A percentile compares a stretch with the other conserved stretches of the same genome.
These are phyloP conservation scores for Colletotrichum sp. DNA, from an alignment of 2,329 filamentous ascomycete genomes.

Conservation along the genomic window DNA sequence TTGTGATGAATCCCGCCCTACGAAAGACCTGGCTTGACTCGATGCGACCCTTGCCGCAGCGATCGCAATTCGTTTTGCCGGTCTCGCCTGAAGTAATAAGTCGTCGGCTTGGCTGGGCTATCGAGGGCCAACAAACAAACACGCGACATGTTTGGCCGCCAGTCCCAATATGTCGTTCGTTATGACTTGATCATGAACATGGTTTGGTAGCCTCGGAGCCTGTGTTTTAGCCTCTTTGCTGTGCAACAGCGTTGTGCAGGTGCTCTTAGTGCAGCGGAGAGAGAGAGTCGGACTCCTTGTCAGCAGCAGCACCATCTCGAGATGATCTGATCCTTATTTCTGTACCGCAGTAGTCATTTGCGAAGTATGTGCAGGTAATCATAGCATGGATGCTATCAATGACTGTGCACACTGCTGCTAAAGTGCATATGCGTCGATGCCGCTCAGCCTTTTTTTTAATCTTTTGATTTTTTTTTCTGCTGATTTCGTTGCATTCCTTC, in stretches of 20 bases:
- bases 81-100: not conserved
- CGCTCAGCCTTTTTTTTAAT: not conserved
- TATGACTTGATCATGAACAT: not conserved
- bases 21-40: not conserved
- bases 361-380: not conserved
- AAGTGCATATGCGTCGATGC: not conserved
- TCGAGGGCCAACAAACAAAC: not conserved
- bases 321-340: not conserved
- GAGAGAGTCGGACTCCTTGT: not conserved
- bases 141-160: not conserved
- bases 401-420: not conserved
- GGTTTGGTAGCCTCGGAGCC: not conserved
- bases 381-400: not conserved
- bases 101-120: not conserved
- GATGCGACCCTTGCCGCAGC: slow-evolving; percentile 1
- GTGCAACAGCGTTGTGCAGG: not conserved
- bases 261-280: not conserved
- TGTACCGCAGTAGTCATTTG: not conserved
- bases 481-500: not conserved
- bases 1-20: not conserved
- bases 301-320: not conserved
- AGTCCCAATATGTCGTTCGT: not conserved
- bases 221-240: not conserved
- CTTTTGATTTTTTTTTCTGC: not conserved
- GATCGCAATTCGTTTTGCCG: slow-evolving; percentile 13